Percentiles rank a stretch among this genome's conserved stretches.
Evolutionary conservation across 495 filamentous ascomycete species (phyloP).

Genomic region (Tuber umbilicatum): DNA sequence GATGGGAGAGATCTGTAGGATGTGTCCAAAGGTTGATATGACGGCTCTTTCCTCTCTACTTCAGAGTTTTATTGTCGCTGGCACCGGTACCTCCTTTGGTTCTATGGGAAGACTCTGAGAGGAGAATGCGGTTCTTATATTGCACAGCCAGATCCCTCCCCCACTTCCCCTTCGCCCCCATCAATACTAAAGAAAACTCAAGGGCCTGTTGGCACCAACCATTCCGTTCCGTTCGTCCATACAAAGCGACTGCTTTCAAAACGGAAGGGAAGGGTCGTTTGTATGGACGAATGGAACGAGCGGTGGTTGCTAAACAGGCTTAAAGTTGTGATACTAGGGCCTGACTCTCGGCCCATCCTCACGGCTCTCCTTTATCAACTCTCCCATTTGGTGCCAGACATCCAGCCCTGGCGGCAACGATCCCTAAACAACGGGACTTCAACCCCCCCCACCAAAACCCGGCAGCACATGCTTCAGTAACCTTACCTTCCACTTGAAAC

Average conservation of each 20-base stretch:
- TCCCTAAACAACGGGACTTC: conserved; percentile 13
- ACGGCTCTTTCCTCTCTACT: neutral
- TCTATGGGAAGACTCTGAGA: conserved; percentile 47
- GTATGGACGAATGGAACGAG: too few relatives aligned
- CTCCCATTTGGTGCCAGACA: conserved; percentile 38
- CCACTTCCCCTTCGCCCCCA: neutral
- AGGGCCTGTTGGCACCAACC: too few relatives aligned
- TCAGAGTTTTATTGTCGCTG: conserved; percentile 46
- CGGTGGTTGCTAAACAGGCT: too few relatives aligned
- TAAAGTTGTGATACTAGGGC: conserved; percentile 45
- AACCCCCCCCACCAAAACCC: conserved; percentile 1
- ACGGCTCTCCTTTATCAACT: conserved; percentile 36
- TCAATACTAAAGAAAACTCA: neutral
- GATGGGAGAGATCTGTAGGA: neutral
- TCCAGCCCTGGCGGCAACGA: conserved; percentile 44
- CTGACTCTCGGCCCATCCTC: conserved; percentile 42
- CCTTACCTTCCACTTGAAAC: conserved; percentile 18
- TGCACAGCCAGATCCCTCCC: conserved; percentile 45
- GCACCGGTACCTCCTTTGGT: conserved; percentile 49
- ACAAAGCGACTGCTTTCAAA: too few relatives aligned
- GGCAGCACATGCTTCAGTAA: conserved; percentile 41
- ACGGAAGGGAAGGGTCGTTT: too few relatives aligned
- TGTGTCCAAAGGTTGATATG: neutral
- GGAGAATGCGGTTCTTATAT: conserved; percentile 48
- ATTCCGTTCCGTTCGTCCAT: too few relatives aligned